phyloP scores from a whole-genome alignment of 495 filamentous ascomycete species.

The Lepraria neglecta region DNA sequence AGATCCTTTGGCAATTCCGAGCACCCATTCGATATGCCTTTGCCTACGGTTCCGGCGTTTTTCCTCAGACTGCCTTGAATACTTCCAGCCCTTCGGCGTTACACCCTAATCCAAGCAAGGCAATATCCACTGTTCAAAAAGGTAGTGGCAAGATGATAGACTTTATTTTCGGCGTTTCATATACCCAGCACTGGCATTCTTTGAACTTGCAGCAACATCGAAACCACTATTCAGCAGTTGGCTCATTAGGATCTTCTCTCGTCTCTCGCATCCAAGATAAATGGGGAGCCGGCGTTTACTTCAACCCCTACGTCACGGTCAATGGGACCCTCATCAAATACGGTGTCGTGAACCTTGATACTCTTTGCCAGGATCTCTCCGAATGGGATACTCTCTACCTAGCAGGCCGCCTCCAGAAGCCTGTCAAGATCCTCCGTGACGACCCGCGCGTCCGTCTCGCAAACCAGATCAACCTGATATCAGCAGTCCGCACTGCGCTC shows the following conservation, averaged over 20 bases:
- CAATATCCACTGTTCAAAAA: constrained; percentile 73
- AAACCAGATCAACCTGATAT: constrained; percentile 91
- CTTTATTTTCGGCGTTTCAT: constrained; percentile 92
- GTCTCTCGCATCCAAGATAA: constrained; percentile 80
- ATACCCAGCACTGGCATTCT: constrained; percentile 95
- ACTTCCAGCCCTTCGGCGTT: constrained; percentile 40
- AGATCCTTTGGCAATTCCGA: constrained; percentile 86
- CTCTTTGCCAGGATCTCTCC: constrained; percentile 74
- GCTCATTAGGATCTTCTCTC: constrained; percentile 74
- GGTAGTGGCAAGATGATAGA: constrained; percentile 94
- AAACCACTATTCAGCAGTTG: constrained; percentile 84
- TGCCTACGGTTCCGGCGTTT: constrained; percentile 95
- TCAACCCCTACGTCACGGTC: constrained; percentile 92
- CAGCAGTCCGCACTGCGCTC: constrained; percentile 82
- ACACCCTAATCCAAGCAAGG: constrained; percentile 70
- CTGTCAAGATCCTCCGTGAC: constrained; percentile 93
- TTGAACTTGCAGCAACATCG: constrained; percentile 83
- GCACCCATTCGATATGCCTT: constrained; percentile 94
- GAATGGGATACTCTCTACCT: constrained; percentile 92
- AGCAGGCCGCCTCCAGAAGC: constrained; percentile 90
- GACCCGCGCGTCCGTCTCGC: constrained; percentile 84
- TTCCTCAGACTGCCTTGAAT: constrained; percentile 62
- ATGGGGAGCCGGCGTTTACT: constrained; percentile 91
- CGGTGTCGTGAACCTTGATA: constrained; percentile 87
- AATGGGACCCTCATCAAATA: constrained; percentile 97